Evolutionary conservation across 331 rosid genomes (phyloP), one percentile per base, ranked within the genome.

Genomic region (Pyrus hybrid): DNA sequence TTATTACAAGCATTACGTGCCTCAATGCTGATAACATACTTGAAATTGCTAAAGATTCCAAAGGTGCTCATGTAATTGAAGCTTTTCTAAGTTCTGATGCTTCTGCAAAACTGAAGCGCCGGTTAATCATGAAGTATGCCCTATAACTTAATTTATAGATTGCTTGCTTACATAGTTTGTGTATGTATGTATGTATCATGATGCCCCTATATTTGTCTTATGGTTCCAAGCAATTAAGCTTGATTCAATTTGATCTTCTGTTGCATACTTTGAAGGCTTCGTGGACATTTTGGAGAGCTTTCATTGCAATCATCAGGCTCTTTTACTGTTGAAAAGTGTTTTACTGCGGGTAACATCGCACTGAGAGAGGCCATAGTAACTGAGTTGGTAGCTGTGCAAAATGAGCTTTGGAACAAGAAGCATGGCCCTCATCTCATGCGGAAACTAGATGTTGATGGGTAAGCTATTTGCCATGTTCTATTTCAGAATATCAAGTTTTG

Each of bases 401-500:
- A 79, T 77, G 96, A 90, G 73, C 90, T 92, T 83, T 90, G 96
- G 77, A 94, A 85, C 85, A 82, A 92, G 45, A 95, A 86, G 88
- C 97, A 90, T 63, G 99, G 99, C 22, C 81, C 93, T 76, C 83
- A 85, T 88, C 96, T 95, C 77, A 65, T 92, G 68, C 79, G 91
- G 88, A 92, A 75, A 75, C 87, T 95, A 62, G 97, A 95, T 80
- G 85, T 95, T 83, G 96, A 90, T 23, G 83, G 95, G 99, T 90
- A 89, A 76, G 89, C 37, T 57, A 26, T 35, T 80, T 35, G 28
- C 65, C 73, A 70, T 74, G 29, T 71, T 74, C 67, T 67, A 20
- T 79, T 54, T 73, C 57, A 74, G 53, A 76, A 35, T 73, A 73
- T 65, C 49, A 45, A 37, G 79, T 76, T 37, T 37, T 76, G 14